Conservation (phyloP, 192 early-diverging fungal species). For the Rhizophagus sp. region DNA sequence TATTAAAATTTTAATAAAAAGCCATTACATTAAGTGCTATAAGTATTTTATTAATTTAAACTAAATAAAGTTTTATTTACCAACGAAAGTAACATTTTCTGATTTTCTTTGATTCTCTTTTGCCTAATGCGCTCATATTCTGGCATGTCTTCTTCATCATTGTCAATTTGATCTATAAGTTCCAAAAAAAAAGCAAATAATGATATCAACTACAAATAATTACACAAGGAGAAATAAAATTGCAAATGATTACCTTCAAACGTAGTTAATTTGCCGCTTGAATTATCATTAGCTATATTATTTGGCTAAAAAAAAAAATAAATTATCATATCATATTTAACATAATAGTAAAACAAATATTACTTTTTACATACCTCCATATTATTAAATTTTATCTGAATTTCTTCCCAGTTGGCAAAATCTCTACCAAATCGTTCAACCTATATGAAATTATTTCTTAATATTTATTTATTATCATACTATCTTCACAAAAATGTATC, state of each 20-base stretch:
- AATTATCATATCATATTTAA: not conserved
- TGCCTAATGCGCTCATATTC: slow-evolving; percentile 60
- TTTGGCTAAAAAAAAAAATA: not conserved
- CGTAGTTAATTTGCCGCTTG: not conserved
- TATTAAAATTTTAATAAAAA: slow-evolving; percentile 24
- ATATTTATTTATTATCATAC: no score
- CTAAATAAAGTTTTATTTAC: slow-evolving; percentile 35
- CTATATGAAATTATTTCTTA: slow-evolving; percentile 12
- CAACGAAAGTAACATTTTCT: slow-evolving; percentile 55
- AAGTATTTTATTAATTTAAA: not conserved
- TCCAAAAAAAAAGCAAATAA: not conserved
- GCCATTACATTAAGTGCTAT: not conserved
- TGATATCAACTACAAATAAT: not conserved
- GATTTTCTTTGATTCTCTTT: slow-evolving; percentile 63
- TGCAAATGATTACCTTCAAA: not conserved
- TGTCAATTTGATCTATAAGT: slow-evolving; percentile 8
- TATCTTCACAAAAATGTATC: not conserved
- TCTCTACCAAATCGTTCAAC: slow-evolving; percentile 87
- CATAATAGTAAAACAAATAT: not conserved
- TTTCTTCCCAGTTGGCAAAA: slow-evolving; percentile 77
- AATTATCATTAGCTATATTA: not conserved
- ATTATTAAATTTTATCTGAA: slow-evolving; percentile 54
- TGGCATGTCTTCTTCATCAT: slow-evolving; percentile 47
- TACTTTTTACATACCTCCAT: slow-evolving; percentile 16
- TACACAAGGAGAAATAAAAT: not conserved